A percentile compares a stretch with the other conserved stretches of the same genome.
Evolutionary conservation across 2,329 filamentous ascomycete genomes (phyloP).

Genomic region (Cladosporium austrohemisphaericum): DNA sequence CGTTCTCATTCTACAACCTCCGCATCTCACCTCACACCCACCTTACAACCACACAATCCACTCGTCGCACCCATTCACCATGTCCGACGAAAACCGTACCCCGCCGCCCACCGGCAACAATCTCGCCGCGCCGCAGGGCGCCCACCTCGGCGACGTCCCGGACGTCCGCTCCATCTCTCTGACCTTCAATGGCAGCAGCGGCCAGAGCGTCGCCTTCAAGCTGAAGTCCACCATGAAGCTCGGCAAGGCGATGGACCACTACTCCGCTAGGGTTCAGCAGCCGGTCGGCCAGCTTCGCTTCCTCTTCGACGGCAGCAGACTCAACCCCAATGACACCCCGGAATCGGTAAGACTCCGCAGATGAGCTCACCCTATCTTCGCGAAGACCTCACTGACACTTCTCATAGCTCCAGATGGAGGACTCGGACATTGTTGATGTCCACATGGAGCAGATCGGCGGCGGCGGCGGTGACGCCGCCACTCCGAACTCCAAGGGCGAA

Average conservation of each 20-base stretch:
- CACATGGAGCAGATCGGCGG: constrained; percentile 25
- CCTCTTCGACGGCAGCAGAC: constrained; percentile 24
- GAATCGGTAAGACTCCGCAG: constrained; percentile 22
- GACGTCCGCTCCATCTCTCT: constrained; percentile 14
- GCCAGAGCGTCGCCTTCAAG: constrained; percentile 22
- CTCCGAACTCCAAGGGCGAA: neutral
- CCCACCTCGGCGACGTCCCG: too few species aligned
- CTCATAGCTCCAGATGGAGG: constrained; percentile 22
- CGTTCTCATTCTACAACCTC: neutral
- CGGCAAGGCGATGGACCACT: constrained; percentile 25
- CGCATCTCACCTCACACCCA: neutral
- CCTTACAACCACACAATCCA: neutral
- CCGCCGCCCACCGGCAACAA: neutral
- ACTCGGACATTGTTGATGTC: constrained; percentile 24
- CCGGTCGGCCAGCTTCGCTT: constrained; percentile 19
- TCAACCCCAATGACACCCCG: constrained; percentile 19
- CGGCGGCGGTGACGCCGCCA: neutral
- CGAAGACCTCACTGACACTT: constrained; percentile 2
- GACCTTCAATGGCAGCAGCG: constrained; percentile 20
- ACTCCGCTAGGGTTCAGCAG: constrained; percentile 18
- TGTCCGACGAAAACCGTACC: neutral
- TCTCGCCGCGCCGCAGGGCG: too few species aligned
- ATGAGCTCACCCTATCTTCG: neutral
- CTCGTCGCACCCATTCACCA: neutral
- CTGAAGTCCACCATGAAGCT: constrained; percentile 26